Base-by-base conservation (phyloP, 768 basidiomycete genomes). In the Tricholoma flavovirens region DNA sequence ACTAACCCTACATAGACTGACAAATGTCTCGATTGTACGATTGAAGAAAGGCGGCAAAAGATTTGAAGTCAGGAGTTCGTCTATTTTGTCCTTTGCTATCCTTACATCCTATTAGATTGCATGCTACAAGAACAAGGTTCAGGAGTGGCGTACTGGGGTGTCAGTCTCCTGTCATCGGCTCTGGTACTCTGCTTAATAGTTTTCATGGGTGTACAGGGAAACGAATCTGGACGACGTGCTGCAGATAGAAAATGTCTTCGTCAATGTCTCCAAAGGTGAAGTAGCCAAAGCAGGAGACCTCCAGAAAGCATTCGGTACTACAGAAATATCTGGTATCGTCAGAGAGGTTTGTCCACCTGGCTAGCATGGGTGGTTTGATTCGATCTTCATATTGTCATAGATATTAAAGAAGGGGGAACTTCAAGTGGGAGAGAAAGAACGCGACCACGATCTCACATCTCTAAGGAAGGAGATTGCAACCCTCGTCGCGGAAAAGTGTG, bases 41-140 rank as follows among this genome's bases (percentile, higher is more conserved):
- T 77, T 97, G 50, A 97, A 94, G 79, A 98, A 98, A 69, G 93
- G 89, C 46, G 97, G 97, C 40, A 98, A 98, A 73, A 86, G 97
- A 49, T 98, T 97, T 69, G 97, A 99, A 80, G 95, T 93, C 62
- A 4, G 55, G 21, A n/a, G 10, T 49, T 30, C n/a, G 7, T 49
- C n/a, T n/a, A 17, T 49, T 17, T 30, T 7, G 8, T 49, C 9
- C 26, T 9, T 51, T 4, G 19, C n/a, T 17, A 33, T 52, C 7
- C 50, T 62, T 9, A 69, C 32, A 19, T 24, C 36, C 12, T 17
- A 22, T 29, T 10, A 80, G 96, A 90, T 99, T 64, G 96, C 97
- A 35, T 97, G 94, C 72, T 99, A 98, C 77, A 96, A 98, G 78
- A 99, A 99, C 73, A 98, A 98, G 73, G 97, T 99, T 24, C 92